These are phyloP conservation scores for Dendrobium officinale DNA, from an alignment of 106 monocot genomes.

Conservation along the genomic window DNA sequence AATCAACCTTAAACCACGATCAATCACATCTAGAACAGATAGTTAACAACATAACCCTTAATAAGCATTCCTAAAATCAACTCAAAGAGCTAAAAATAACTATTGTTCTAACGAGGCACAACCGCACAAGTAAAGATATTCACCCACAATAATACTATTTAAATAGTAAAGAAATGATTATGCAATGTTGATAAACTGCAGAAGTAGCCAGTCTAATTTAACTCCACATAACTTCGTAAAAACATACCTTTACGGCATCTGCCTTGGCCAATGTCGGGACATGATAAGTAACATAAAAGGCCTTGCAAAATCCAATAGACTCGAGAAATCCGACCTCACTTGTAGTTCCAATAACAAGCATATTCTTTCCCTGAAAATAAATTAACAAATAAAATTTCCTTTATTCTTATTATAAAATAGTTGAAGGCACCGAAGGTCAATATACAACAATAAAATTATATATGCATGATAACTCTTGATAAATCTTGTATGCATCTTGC, in stretches of 20 bases:
- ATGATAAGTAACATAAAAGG: constrained; percentile 77
- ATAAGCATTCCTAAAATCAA: too few relatives aligned
- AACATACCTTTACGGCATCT: constrained; percentile 78
- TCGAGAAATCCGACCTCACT: constrained; percentile 87
- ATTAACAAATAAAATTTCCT: neutral
- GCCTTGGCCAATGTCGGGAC: constrained; percentile 63
- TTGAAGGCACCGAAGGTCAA: neutral
- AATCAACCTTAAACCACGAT: too few relatives aligned
- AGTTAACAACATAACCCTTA: too few relatives aligned
- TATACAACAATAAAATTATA: neutral
- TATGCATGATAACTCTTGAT: neutral
- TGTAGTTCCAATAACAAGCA: constrained; percentile 91
- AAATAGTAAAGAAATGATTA: neutral
- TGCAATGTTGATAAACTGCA: neutral
- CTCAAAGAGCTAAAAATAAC: neutral
- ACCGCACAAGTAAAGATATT: neutral
- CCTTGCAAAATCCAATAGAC: constrained; percentile 80
- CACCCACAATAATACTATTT: neutral
- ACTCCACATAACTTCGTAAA: neutral
- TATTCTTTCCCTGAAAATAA: constrained; percentile 75
- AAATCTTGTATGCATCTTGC: neutral
- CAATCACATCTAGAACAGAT: too few relatives aligned
- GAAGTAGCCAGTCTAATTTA: neutral
- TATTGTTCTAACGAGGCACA: neutral
- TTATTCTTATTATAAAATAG: neutral